Evolutionary conservation across 148 eudicot genomes (phyloP).

Genomic region (Mesembryanthemum crystallinum): DNA sequence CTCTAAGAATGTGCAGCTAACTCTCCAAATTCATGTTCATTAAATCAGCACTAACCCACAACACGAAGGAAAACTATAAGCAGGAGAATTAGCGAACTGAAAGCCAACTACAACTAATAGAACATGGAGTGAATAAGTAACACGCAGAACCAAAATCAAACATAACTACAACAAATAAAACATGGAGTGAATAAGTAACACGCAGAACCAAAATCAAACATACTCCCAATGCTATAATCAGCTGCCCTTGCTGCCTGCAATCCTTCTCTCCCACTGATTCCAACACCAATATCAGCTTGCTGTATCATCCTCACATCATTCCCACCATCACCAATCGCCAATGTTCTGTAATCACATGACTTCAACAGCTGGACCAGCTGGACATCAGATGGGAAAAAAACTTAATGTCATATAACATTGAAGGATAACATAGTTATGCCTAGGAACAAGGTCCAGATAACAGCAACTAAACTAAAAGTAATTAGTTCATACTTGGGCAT

Average conservation of each 20-base stretch:
- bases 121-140: slow-evolving; percentile 8
- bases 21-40: not conserved
- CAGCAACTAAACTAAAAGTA: not conserved
- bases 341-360: slow-evolving; percentile 84
- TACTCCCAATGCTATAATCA: slow-evolving; percentile 98
- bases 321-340: slow-evolving; percentile 99
- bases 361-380: slow-evolving; percentile 93
- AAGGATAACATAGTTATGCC: not conserved
- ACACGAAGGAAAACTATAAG: slow-evolving; percentile 5
- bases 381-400: slow-evolving; percentile 15
- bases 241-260: slow-evolving; percentile 99
- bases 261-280: slow-evolving; percentile 99
- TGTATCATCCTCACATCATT: slow-evolving; percentile 99
- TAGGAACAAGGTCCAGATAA: not conserved
- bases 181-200: slow-evolving; percentile 10
- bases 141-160: slow-evolving; percentile 12
- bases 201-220: slow-evolving; percentile 26
- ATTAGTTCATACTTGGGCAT: not conserved
- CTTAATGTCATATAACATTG: slow-evolving; percentile 1
- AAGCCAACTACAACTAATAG: slow-evolving; percentile 4
- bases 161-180: not conserved
- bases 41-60: not conserved
- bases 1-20: not conserved
- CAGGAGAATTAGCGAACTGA: not conserved
- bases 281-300: slow-evolving; percentile 99